phyloP scores from a whole-genome alignment of 768 basidiomycete genomes.

The Lentinus tigrinus region DNA sequence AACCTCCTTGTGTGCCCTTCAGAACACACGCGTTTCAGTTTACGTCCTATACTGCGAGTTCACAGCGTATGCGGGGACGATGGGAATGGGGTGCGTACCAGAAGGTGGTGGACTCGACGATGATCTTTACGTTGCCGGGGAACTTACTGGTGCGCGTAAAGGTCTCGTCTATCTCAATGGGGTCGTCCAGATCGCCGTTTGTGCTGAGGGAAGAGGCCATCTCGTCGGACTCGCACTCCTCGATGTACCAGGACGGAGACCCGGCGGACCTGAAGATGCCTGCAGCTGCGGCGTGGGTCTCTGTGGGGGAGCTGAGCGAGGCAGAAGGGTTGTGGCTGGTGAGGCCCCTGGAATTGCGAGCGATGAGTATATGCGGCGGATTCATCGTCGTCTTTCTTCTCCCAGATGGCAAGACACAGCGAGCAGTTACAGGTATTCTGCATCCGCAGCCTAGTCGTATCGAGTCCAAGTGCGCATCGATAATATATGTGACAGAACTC shows the following conservation, averaged over 20 bases:
- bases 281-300: conserved; percentile 84
- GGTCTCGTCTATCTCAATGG: conserved; percentile 79
- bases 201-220: conserved; percentile 67
- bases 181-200: conserved; percentile 58
- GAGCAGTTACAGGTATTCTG: too few species aligned
- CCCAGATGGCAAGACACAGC: not conserved
- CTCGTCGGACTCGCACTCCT: conserved; percentile 70
- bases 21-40: not conserved
- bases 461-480: too few species aligned
- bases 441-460: not conserved
- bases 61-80: not conserved
- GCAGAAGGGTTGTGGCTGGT: conserved; percentile 79
- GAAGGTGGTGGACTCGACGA: conserved; percentile 87
- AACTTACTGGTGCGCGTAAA: conserved; percentile 67
- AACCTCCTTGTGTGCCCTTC: conserved; percentile 88
- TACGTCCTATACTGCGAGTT: not conserved
- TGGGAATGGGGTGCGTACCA: conserved; percentile 55
- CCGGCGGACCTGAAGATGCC: conserved; percentile 82
- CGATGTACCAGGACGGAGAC: conserved; percentile 77
- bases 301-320: conserved; percentile 79
- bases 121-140: conserved; percentile 87
- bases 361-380: conserved; percentile 86
- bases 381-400: conserved; percentile 57
- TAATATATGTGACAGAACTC: not conserved
- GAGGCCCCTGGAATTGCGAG: conserved; percentile 75